Base-by-base conservation (phyloP, 1,284 basidiomycete genomes). In the Tetrapyrgos nigripes region DNA sequence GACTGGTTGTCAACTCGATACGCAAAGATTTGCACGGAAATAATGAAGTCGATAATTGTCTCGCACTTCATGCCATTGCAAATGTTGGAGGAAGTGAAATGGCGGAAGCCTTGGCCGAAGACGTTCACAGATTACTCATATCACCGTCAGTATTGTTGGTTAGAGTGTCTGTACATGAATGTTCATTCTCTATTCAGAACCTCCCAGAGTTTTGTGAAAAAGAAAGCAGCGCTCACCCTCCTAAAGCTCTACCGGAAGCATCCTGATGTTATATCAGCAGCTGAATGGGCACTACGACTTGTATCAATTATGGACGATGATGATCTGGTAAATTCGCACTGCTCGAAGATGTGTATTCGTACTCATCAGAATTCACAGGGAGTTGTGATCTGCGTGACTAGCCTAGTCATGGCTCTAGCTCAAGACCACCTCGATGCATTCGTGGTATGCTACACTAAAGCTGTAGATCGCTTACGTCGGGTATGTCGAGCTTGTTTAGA, bases 41-140 rank as follows among this genome's bases (percentile, higher is more conserved):
- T 70, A 94, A 92, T 70, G 97, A 99, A 75, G 84, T 97, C 64
- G 92, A 92, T 77, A 99, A 98, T 70, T 98, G 97, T 71, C 83
- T 99, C 52, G 97, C 97, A 1, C 77, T 99, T 53, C 97, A 99
- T 70, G 97, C 97, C 2, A 98, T 99, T 64, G 97, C 97, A 14
- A 99, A 98, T 70, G 93, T 99, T 27, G 97, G 97, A 52, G 94
- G 96, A 35, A 92, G 91, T 69, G 97, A 98, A 76, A 99, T 99
- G 95, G 96, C 97, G 11, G 97, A 99, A 71, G 90, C 96, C 6
- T 80, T 99, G 46, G 88, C 86, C 6, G 93, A 94, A 64, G 94
- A 97, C 66, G 97, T 99, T 0, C 96, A 99, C 75, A 86, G 96
- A 48, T 79, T 97, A 26, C 82, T 99, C 60, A 98, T 99, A 68